Base-by-base conservation (phyloP, 2,329 filamentous ascomycete species). In the Colletotrichum noveboracense region DNA sequence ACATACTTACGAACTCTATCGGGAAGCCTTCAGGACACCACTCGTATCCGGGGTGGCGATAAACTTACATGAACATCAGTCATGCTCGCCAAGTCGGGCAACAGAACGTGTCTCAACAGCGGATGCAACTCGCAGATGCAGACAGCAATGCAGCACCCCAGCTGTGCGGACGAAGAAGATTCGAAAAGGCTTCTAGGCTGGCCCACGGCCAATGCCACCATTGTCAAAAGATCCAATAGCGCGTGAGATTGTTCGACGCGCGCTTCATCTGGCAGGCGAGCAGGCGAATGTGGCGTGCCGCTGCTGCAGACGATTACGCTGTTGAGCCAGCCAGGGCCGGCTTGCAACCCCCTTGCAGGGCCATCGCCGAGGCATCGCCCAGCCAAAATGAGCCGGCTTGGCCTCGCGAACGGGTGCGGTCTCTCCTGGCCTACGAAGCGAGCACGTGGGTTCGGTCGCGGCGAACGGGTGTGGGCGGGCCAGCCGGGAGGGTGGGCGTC, bases 381-480 rank as follows among this genome's bases (percentile, higher is more conserved):
- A 58, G 56, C n/a, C 26, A 56, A 34, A 65, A 32, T 32, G 43
- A 18, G 18, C 28, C 56, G 43, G 16, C 64, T 68, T 75, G 64
- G 64, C 70, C 43, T 38, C 26, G 16, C 32, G n/a, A 48, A 69
- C 16, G 9, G 48, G 48, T 26, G 66, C 36, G 55, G 43, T 28
- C 28, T 62, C 70, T 75, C 73, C 70, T 73, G 64, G 64, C 73
- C 73, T 73, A 73, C 64, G 70, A 71, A 73, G 48, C 16, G 18
- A 75, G 73, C 73, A 75, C 73, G 73, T 75, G 73, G 73, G 58
- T 24, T 73, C 73, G 70, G 64, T 7, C 30, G 38, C 62, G 38
- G 69, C 55, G 34, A 64, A 48, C 62, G 43, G 56, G 32, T 64
- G 70, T 21, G 43, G 69, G 52, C 24, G 56, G 73, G 30, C n/a